phyloP scores from a whole-genome alignment of 306 rosid species.

The Dryas alaskensis region DNA sequence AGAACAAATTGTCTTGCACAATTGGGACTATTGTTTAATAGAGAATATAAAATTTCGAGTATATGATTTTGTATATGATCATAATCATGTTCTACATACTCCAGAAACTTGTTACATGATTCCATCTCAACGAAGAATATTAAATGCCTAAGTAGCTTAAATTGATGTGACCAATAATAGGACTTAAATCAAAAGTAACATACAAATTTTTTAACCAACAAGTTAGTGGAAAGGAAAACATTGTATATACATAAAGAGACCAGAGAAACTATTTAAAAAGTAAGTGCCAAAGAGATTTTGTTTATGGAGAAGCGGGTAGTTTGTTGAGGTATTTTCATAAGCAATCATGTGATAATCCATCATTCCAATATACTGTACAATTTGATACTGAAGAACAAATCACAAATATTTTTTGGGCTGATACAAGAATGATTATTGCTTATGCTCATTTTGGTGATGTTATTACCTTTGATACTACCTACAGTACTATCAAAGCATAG shows the following conservation, averaged over 20 bases:
- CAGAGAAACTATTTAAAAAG: not conserved
- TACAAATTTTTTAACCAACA: not conserved
- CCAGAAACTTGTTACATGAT: not conserved
- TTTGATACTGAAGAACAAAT: not conserved
- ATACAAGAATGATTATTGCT: slow-evolving; percentile 7
- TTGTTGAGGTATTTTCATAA: not conserved
- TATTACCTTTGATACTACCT: not conserved
- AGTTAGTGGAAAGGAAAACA: not conserved
- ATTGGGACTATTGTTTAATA: not conserved
- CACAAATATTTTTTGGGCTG: not conserved
- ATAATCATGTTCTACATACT: not conserved
- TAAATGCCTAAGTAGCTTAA: not conserved
- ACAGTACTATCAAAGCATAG: not conserved
- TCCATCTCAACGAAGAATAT: not conserved
- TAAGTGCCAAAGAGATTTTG: not conserved
- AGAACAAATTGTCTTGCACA: not conserved
- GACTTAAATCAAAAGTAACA: not conserved
- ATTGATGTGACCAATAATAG: not conserved
- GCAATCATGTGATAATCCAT: not conserved
- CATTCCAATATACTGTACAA: not conserved
- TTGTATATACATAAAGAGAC: not conserved
- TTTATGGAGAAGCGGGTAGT: slow-evolving; percentile 3
- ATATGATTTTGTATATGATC: too few species aligned
- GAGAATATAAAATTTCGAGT: not conserved
- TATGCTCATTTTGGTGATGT: slow-evolving; percentile 13